Evolutionary conservation across 129 eudicot genomes (phyloP).

Genomic region (Flaveria trinervia): DNA sequence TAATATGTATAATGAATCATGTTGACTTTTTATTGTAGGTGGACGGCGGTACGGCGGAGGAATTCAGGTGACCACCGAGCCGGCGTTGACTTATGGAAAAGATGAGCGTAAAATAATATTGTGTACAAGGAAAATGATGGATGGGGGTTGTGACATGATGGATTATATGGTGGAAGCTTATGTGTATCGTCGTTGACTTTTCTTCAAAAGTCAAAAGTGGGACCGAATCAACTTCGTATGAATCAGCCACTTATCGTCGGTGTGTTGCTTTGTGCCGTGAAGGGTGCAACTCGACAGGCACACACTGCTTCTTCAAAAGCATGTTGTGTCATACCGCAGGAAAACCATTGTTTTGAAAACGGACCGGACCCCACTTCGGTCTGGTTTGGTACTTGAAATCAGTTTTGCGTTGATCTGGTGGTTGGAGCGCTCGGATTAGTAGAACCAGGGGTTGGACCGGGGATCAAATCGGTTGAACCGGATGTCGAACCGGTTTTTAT

Average conservation of each 20-base stretch:
- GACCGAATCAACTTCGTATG: slow-evolving; percentile 3
- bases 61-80: neutral
- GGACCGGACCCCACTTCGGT: too few relatives aligned
- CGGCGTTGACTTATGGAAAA: slow-evolving; percentile 39
- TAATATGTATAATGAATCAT: neutral
- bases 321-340: too few relatives aligned
- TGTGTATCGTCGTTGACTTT: neutral
- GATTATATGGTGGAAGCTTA: slow-evolving; percentile 11
- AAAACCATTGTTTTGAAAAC: too few relatives aligned
- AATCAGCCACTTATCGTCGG: slow-evolving; percentile 12
- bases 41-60: neutral
- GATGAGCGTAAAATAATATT: neutral
- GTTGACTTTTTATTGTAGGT: slow-evolving; percentile 2
- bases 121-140: neutral
- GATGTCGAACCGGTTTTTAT: too few relatives aligned
- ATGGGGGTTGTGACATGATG: neutral
- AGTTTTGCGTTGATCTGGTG: too few relatives aligned
- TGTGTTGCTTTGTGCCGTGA: slow-evolving; percentile 6
- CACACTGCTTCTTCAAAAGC: too few relatives aligned
- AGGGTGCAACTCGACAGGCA: neutral
- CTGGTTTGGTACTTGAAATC: too few relatives aligned
- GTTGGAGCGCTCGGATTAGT: too few relatives aligned
- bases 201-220: slow-evolving; percentile 10
- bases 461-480: too few relatives aligned
- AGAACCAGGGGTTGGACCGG: too few relatives aligned